Evolutionary conservation across 2,329 filamentous ascomycete species (phyloP).

Genomic region (Sporothrix dimorphospora): DNA sequence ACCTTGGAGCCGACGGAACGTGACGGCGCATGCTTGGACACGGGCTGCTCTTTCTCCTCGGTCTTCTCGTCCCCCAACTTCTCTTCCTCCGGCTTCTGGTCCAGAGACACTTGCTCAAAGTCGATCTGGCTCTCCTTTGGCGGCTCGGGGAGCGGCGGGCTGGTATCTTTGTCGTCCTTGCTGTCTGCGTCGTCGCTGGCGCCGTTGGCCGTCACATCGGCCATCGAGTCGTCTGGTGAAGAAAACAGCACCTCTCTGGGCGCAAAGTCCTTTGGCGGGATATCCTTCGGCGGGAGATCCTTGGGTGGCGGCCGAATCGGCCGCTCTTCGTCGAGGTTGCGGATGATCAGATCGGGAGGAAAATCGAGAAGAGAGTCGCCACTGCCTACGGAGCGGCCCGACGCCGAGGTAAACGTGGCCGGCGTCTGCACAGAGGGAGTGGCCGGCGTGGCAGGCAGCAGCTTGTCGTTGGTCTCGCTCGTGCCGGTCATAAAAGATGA

Average conservation of each 20-base stretch:
- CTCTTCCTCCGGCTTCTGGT: neutral
- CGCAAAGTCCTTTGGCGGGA: neutral
- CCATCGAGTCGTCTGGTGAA: neutral
- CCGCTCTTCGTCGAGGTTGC: conserved; percentile 32
- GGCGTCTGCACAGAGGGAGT: conserved; percentile 13
- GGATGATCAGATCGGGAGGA: conserved; percentile 29
- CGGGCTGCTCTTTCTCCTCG: neutral
- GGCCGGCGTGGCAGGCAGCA: conserved; percentile 10
- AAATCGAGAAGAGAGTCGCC: conserved; percentile 18
- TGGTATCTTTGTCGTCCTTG: neutral
- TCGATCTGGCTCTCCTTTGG: neutral
- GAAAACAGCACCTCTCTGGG: conserved; percentile 7
- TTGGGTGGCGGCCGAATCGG: conserved; percentile 7
- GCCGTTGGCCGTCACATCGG: neutral
- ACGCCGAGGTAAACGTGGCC: conserved; percentile 1
- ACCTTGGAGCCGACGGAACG: conserved; percentile 29
- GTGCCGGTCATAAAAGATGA: conserved; percentile 32
- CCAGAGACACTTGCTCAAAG: neutral
- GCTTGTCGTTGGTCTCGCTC: conserved; percentile 27
- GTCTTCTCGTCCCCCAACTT: neutral
- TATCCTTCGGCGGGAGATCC: neutral
- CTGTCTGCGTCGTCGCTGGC: neutral
- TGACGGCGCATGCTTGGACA: neutral
- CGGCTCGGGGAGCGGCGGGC: neutral
- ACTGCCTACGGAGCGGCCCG: neutral